Percentiles rank a stretch among this genome's conserved stretches.
phyloP scores from a whole-genome alignment of 495 filamentous ascomycete species.

The Podospora comata region DNA sequence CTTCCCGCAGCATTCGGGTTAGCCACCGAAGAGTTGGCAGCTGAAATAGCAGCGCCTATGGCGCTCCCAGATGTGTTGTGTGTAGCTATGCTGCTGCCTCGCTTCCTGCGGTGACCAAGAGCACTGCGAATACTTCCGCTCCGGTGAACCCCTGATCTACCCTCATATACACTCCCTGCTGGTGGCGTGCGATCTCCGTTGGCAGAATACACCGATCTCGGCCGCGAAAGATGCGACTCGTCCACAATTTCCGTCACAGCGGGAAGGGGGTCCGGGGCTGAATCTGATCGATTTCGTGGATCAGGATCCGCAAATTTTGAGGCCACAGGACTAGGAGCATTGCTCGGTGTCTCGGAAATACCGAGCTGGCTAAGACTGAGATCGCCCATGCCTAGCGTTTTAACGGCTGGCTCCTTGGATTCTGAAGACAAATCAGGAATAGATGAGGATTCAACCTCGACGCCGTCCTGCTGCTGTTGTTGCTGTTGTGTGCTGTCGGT shows the following conservation, averaged over 20 bases:
- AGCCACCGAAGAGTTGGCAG: constrained; percentile 61
- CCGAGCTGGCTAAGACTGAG: constrained; percentile 81
- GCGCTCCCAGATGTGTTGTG: constrained; percentile 42
- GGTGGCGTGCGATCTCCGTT: constrained; percentile 61
- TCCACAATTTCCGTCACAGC: constrained; percentile 31
- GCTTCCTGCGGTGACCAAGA: constrained; percentile 64
- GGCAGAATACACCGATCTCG: constrained; percentile 47
- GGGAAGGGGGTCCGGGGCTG: constrained; percentile 40
- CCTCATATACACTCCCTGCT: constrained; percentile 65
- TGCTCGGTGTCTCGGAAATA: constrained; percentile 53
- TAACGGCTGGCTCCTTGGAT: constrained; percentile 71
- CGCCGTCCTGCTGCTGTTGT: constrained; percentile 43
- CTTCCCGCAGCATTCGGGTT: constrained; percentile 54
- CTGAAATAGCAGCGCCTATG: constrained; percentile 66
- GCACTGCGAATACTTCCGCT: constrained; percentile 82
- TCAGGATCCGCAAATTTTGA: constrained; percentile 47
- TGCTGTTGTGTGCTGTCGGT: constrained; percentile 28
- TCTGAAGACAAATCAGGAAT: constrained; percentile 39
- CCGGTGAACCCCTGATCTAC: constrained; percentile 60
- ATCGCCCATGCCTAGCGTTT: constrained; percentile 86
- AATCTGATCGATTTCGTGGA: constrained; percentile 40
- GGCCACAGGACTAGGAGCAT: constrained; percentile 38
- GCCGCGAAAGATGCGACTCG: constrained; percentile 30
- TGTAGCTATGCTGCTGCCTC: constrained; percentile 84
- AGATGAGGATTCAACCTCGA: constrained; percentile 47